A percentile compares a stretch with the other conserved stretches of the same genome.
These are phyloP conservation scores for Euphorbia neoarborescens DNA, from an alignment of 441 rosid species.

Conservation along the genomic window DNA sequence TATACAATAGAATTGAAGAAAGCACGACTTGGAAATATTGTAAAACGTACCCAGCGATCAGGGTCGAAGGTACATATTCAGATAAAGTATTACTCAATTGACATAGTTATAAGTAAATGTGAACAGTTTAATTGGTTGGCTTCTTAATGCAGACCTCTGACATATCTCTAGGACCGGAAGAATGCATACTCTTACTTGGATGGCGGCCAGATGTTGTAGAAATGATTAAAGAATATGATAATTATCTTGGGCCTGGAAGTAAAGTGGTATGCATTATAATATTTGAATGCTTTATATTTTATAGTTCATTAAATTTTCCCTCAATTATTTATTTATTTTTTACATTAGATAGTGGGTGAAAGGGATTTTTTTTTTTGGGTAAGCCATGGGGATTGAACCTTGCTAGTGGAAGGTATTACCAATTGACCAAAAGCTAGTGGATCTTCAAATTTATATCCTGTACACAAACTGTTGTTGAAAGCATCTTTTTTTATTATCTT, in stretches of 20 bases:
- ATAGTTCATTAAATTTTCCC: neutral
- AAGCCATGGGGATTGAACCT: no score
- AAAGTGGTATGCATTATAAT: conserved; percentile 46
- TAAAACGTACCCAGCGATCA: conserved; percentile 40
- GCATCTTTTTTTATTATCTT: neutral
- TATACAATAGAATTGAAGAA: conserved; percentile 38
- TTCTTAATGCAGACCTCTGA: conserved; percentile 55
- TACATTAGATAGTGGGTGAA: no score
- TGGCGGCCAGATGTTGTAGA: conserved; percentile 85
- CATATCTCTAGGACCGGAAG: conserved; percentile 60
- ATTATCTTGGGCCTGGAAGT: conserved; percentile 96
- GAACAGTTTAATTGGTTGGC: conserved; percentile 19
- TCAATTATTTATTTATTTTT: neutral
- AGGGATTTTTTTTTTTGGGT: neutral
- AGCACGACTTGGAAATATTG: conserved; percentile 43
- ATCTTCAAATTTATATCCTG: no score
- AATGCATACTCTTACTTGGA: conserved; percentile 78
- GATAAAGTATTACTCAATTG: conserved; percentile 11
- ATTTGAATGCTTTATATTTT: conserved; percentile 4
- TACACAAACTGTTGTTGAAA: no score
- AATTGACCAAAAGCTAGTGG: no score
- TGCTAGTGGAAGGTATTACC: no score
- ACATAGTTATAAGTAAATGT: conserved; percentile 14
- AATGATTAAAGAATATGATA: conserved; percentile 89
- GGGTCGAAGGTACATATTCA: conserved; percentile 62